A percentile compares a stretch with the other conserved stretches of the same genome.
phyloP scores from a whole-genome alignment of 768 basidiomycete genomes.

The Lactarius pseudohatsudake region DNA sequence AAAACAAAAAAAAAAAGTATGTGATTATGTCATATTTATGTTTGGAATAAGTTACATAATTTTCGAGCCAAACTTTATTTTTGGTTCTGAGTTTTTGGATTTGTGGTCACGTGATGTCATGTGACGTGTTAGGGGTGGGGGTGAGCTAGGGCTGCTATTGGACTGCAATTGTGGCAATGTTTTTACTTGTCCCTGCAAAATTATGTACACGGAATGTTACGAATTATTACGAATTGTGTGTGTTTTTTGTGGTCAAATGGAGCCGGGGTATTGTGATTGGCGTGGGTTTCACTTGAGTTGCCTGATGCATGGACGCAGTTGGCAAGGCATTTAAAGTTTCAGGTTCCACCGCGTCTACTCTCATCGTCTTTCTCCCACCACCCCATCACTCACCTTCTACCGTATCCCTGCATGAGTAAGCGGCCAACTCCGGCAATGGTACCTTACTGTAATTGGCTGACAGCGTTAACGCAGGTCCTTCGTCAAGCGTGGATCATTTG shows the following conservation, averaged over 20 bases:
- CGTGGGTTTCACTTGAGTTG: not conserved
- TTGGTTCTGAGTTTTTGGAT: too few species aligned
- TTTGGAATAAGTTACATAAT: too few species aligned
- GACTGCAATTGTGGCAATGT: too few species aligned
- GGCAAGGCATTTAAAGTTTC: not conserved
- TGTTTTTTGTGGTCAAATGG: not conserved
- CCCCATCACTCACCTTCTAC: not conserved
- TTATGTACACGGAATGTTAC: not conserved
- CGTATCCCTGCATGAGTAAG: conserved; percentile 6
- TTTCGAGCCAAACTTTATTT: too few species aligned
- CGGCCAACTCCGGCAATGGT: not conserved
- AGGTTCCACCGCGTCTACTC: not conserved
- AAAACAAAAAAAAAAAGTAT: too few species aligned
- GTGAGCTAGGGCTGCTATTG: too few species aligned
- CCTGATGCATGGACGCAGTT: not conserved
- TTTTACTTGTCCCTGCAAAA: not conserved
- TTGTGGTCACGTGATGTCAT: too few species aligned
- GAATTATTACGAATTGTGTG: not conserved
- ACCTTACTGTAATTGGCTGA: not conserved
- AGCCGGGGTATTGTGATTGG: not conserved
- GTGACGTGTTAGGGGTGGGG: too few species aligned
- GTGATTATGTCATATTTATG: too few species aligned
- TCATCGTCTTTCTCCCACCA: not conserved
- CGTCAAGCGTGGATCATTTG: conserved; percentile 4
- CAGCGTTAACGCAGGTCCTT: conserved; percentile 7